Evolutionary conservation across 208 protist genomes (phyloP).

Genomic region (Leishmania arabica): DNA sequence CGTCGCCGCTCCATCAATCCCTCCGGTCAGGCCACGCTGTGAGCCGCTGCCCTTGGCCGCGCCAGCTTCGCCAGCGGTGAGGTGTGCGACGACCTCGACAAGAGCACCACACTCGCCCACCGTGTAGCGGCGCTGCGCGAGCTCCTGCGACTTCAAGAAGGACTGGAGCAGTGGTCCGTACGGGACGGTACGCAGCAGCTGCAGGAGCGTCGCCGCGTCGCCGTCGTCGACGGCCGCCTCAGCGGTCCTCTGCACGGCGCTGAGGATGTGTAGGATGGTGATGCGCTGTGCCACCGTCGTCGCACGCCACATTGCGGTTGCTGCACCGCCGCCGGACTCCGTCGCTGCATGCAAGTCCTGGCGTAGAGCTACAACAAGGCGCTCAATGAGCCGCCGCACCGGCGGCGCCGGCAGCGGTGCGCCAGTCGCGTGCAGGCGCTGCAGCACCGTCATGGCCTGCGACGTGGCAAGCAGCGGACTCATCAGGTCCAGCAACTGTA

Average conservation of each 20-base stretch:
- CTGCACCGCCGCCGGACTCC: not conserved
- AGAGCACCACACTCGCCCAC: conserved; percentile 31
- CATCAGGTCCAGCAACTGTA: conserved; percentile 41
- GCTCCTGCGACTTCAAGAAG: conserved; percentile 7
- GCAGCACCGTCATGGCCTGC: conserved; percentile 32
- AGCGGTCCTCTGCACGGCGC: conserved; percentile 15
- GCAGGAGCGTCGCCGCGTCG: conserved; percentile 17
- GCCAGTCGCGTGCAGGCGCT: conserved; percentile 26
- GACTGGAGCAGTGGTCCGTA: conserved; percentile 16
- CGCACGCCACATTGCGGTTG: not conserved
- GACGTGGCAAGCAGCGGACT: conserved; percentile 32
- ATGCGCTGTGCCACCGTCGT: conserved; percentile 16
- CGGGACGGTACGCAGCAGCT: conserved; percentile 18
- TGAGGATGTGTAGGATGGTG: conserved; percentile 21
- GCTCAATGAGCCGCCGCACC: conserved; percentile 28
- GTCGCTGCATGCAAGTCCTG: not conserved
- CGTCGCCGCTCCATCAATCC: not conserved
- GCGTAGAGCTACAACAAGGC: conserved; percentile 26
- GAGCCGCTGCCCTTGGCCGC: not conserved
- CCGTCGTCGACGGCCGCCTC: conserved; percentile 22
- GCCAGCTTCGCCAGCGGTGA: conserved; percentile 3
- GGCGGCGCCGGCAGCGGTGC: conserved; percentile 24
- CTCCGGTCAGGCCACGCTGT: not conserved
- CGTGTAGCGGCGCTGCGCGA: conserved; percentile 18
- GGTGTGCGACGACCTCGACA: conserved; percentile 31